Percentiles rank a stretch among this genome's conserved stretches.
Evolutionary conservation across 2,329 filamentous ascomycete genomes (phyloP).

Genomic region (Aureobasidium pullulans): DNA sequence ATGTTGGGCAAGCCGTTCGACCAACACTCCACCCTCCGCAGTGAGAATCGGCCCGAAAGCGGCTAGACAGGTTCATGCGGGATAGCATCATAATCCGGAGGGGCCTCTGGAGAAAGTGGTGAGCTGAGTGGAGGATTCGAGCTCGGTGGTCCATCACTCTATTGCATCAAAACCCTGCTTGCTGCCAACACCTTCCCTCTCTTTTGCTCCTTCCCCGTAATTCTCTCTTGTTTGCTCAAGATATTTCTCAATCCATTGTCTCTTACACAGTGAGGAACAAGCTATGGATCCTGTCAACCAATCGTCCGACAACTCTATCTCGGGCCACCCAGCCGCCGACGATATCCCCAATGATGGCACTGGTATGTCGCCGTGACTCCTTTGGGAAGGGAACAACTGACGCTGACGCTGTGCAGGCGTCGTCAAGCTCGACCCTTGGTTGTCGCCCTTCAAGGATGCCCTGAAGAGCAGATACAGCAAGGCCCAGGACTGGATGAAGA

Average conservation of each 20-base stretch:
- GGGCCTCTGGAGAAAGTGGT: constrained; percentile 6
- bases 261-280: background rate
- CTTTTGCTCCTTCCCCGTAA: background rate
- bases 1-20: background rate
- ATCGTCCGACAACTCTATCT: constrained; percentile 38
- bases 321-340: constrained; percentile 39
- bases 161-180: constrained; percentile 8
- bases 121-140: background rate
- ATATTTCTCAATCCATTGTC: background rate
- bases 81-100: constrained; percentile 12
- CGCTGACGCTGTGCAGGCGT: constrained; percentile 55
- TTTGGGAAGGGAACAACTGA: constrained; percentile 17
- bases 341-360: constrained; percentile 62
- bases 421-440: constrained; percentile 78
- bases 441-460: constrained; percentile 73
- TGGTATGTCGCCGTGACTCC: constrained; percentile 42
- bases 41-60: background rate
- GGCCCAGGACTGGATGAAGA: constrained; percentile 79
- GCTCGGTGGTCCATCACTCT: background rate
- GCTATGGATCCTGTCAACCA: constrained; percentile 36
- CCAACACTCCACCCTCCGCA: background rate
- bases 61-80: constrained; percentile 10
- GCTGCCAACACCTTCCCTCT: background rate
- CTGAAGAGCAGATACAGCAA: constrained; percentile 70
- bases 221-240: background rate